Evolutionary conservation across 257 asterid genomes (phyloP), one percentile per base, ranked within the genome.

Genomic region (Plectranthus barbatus): DNA sequence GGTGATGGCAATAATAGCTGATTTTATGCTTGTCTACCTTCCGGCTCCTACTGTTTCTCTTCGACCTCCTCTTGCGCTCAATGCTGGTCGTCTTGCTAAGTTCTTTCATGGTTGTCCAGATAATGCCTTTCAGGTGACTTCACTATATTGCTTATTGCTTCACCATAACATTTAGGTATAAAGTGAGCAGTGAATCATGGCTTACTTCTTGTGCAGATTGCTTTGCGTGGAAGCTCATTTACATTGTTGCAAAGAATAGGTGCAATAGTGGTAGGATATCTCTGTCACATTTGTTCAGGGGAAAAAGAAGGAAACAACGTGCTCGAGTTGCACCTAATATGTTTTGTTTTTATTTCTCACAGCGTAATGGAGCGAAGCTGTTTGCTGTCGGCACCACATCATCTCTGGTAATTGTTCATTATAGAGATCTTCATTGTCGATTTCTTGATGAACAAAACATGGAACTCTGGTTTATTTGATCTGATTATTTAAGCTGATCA

Each of bases 21-120:
- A 88, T 79, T 91, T 88, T 83, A 91, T 88, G 98, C 96, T 88
- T 37, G 96, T 91, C 45, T 91, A 84, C 75, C 96, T 91, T 68
- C 98, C 96, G 9, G 98, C 96, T 66, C 98, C 96, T 20, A 91
- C 98, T 14, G 86, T 91, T 72, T 83, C 98, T 72, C 94, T 91
- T 62, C 83, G 90, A 44, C 41, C 88, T 10, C 90, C 92, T 62
- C 84, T 86, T 49, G 85, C 84, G 4, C 76, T 70, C 73, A 71
- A 74, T 70, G 94, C 96, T 48, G 98, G 98, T 10, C 75, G 78
- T 42, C 49, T 88, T 68, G 87, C 95, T 59, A 91, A 79, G 74
- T 91, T 82, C 82, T 84, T 91, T 13, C 64, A 88, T 71, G 54
- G 44, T 61, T 91, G 98, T 70, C 98, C 96, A 0, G 98, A 86